Evolutionary conservation across 352 stramenopile genomes (phyloP).

Genomic region (Elongisporangium undulatum): DNA sequence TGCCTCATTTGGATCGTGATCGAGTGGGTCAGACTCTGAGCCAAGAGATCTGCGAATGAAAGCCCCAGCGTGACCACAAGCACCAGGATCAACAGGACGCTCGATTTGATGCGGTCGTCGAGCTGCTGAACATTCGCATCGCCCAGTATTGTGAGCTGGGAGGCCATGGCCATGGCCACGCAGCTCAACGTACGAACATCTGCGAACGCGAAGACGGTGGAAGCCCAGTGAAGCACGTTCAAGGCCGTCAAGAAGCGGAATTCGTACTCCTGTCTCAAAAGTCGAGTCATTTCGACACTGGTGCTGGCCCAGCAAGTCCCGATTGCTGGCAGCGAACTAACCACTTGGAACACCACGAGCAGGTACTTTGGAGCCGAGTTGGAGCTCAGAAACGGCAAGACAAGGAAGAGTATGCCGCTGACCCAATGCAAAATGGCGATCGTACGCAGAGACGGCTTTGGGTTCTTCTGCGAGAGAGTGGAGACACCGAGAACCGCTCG

Average conservation of each 20-base stretch:
- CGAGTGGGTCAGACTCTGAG: conserved; percentile 3
- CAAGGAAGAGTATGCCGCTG: conserved; percentile 4
- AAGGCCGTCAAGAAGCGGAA: conserved; percentile 18
- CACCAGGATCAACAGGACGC: background rate
- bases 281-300: conserved; percentile 11
- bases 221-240: conserved; percentile 21
- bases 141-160: conserved; percentile 13
- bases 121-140: conserved; percentile 15
- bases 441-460: background rate
- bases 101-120: conserved; percentile 6
- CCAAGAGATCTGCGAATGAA: conserved; percentile 10
- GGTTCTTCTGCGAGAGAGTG: background rate
- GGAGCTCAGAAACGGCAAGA: conserved; percentile 10
- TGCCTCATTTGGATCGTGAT: conserved; percentile 9
- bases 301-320: conserved; percentile 10
- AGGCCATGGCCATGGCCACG: conserved; percentile 17
- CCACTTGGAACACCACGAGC: conserved; percentile 1
- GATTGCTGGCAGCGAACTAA: conserved; percentile 13
- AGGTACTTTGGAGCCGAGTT: background rate
- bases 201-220: conserved; percentile 7
- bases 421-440: conserved; percentile 8
- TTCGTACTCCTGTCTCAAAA: conserved; percentile 15
- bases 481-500: background rate
- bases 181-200: conserved; percentile 15
- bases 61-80: conserved; percentile 3